Evolutionary conservation across 495 filamentous ascomycete genomes (phyloP), one percentile per base, ranked within the genome.

Genomic region (Aspergillus affinis): DNA sequence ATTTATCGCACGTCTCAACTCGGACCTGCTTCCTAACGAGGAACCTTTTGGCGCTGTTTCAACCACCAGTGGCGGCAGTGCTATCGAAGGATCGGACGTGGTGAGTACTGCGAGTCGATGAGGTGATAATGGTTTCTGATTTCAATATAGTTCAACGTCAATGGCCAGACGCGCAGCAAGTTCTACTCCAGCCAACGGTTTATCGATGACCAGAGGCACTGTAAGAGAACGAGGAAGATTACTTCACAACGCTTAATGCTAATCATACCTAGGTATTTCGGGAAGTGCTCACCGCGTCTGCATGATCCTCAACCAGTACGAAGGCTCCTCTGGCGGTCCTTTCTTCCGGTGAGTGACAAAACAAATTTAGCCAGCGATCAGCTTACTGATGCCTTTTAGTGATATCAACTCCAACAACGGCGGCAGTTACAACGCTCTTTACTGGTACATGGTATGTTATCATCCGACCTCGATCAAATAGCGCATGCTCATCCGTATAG

Each of bases 401-500:
- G 86, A 89, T 59, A 89, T 89, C 72, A 78, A 89, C 64, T 68
- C 77, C 52, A 89, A 89, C 74, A 84, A 87, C 57, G 84, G 78
- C 13, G 82, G 79, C 23, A 71, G 64, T 6, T 81, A 78, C 50
- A 86, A 81, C 10, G 81, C 82, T 46, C 77, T 88, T 0, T 88
- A 87, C 73, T 87, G 83, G 76, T 89, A 88, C 69, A 89, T 88
- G 86, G 70, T 73, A 71, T 19, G 66, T 62, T 15, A 13, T 4
- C 2, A 19, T 6, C 27, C 19, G 17, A 26, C 15, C 21, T 13
- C 0, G 2, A 10, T 9, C 26, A 21, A 4, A 6, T 19, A 4
- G 17, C 17, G 32, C 29, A 51, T 50, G 19, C 20, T 61, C 44
- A 59, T 6, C 17, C 7, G 18, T 36, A 19, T 41, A 67, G 65